phyloP scores from a whole-genome alignment of 176 grass and related monocot species.

The Themeda triandra region DNA sequence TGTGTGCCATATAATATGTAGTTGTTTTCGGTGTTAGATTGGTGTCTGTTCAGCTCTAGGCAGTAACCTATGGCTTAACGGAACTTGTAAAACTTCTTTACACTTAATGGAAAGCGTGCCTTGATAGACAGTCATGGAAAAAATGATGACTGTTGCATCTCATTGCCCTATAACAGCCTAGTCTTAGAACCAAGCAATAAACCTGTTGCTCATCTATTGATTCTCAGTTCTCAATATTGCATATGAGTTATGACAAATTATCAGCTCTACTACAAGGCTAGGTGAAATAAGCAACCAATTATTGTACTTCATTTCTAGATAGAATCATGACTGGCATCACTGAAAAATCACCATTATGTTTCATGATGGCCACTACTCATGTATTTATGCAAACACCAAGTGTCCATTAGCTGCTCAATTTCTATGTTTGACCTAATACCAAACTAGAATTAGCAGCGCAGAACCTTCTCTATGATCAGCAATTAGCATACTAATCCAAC shows the following conservation, averaged over 20 bases:
- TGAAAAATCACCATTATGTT: not conserved
- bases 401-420: not conserved
- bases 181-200: not conserved
- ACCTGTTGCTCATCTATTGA: not conserved
- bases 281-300: not conserved
- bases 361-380: not conserved
- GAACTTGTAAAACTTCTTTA: not conserved
- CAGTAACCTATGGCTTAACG: not conserved
- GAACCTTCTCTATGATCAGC: not conserved
- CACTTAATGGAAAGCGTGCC: not conserved
- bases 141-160: not conserved
- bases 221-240: constrained; percentile 1
- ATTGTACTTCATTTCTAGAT: constrained; percentile 3
- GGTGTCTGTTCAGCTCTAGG: not conserved
- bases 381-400: not conserved
- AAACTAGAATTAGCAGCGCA: not conserved
- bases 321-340: not conserved
- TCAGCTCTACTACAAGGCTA: not conserved
- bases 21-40: not conserved
- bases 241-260: not conserved
- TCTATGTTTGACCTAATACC: not conserved
- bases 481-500: not conserved
- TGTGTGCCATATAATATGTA: not conserved
- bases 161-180: not conserved
- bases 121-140: not conserved